phyloP scores from a whole-genome alignment of 202 grass and related monocot species.

The Dendrocalamus latiflorus region DNA sequence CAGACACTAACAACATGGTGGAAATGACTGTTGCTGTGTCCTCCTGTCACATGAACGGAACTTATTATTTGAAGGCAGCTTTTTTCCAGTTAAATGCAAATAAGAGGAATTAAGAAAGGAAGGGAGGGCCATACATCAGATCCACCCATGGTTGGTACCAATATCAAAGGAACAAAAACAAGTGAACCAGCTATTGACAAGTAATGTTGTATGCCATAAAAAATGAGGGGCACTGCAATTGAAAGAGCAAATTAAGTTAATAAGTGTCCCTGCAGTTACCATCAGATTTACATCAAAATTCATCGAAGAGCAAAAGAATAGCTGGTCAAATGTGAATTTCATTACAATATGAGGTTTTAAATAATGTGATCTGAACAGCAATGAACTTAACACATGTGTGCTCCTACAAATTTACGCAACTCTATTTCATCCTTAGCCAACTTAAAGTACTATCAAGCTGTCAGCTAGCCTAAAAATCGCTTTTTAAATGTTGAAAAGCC shows the following conservation, averaged over 20 bases:
- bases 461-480: background rate
- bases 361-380: background rate
- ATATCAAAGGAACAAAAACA: constrained; percentile 96
- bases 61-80: constrained; percentile 25
- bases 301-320: background rate
- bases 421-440: background rate
- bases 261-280: background rate
- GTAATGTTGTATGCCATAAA: constrained; percentile 96
- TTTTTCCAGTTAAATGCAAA: constrained; percentile 23
- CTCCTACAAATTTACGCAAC: background rate
- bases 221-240: constrained; percentile 63
- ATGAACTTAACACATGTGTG: background rate
- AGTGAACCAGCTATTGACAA: constrained; percentile 96
- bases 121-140: constrained; percentile 67
- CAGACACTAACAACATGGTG: constrained; percentile 84
- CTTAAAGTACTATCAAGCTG: background rate
- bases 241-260: constrained; percentile 34
- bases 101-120: constrained; percentile 28
- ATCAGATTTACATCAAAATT: constrained; percentile 12
- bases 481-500: background rate
- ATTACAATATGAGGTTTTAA: background rate
- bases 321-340: background rate
- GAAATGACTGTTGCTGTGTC: constrained; percentile 96
- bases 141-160: constrained; percentile 93
- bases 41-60: constrained; percentile 59